Base-by-base conservation (phyloP, 192 early-diverging fungal genomes). In the Umbelopsis sp. region DNA sequence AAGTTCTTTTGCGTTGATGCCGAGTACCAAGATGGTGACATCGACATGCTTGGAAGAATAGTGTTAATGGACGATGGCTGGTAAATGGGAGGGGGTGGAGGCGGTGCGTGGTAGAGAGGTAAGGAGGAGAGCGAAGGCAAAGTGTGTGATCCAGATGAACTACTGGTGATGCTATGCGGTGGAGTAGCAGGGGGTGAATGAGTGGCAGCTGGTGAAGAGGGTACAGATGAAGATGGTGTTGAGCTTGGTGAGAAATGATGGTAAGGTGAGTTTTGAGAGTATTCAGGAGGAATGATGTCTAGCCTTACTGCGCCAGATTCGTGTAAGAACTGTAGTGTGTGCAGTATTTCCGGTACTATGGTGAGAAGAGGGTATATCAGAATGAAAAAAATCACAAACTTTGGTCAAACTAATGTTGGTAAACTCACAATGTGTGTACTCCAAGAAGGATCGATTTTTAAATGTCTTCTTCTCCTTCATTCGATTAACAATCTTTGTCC, bases 1-100 rank as follows among this genome's bases (percentile, higher is more conserved):
- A 49, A 47, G 25, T 71, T 78, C 32, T 78, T 78, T 66, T 78
- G 76, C 53, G 76, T 72, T 1, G 76, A 78, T 10, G 76, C 71
- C 22, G 72, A 70, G 44, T 78, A 78, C 71, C 71, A 78, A 6
- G 76, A 73, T n/a, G 76, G 76, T 16, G 76, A 78, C 76, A 78
- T 78, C 8, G 71, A 66, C 68, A 72, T 70, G 44, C 71, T 73
- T 4, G 76, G 76, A 6, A 78, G 45, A n/a, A 71, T 70, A 12
- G 67, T 47, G 44, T 72, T 73, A 9, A 71, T 50, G 16, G 68
- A 72, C 24, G 71, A 54, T 31, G 76, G 76, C 34, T 77, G 66
- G 36, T 77, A 77, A 25, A 69, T 68, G 21, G 76, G 34, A 5
- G 76, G 68, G 17, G 76, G 76, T 10, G 54, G 73, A 2, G 68